Percentiles rank a stretch among this genome's conserved stretches.
Conservation (phyloP, 108 stramenopile genomes). For the Skeletonema menzelii region DNA sequence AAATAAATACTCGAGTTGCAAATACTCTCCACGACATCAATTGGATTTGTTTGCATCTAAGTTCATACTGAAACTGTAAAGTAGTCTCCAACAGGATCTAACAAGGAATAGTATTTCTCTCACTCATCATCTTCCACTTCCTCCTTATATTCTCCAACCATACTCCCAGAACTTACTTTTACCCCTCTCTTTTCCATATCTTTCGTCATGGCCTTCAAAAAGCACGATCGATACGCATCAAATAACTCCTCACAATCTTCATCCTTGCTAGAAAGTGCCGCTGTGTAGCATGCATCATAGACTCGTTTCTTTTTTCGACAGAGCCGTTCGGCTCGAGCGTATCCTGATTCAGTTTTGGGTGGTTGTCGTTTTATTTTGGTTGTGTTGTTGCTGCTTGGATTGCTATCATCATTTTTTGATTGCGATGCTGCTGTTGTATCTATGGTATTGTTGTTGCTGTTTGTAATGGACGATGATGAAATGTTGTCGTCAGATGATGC, state of each 20-base stretch:
- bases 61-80: not conserved
- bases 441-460: not conserved
- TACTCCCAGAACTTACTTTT: constrained; percentile 33
- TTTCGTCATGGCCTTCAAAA: constrained; percentile 33
- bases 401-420: not conserved
- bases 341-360: constrained; percentile 32
- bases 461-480: not conserved
- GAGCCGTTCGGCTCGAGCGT: constrained; percentile 33
- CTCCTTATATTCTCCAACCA: constrained; percentile 43
- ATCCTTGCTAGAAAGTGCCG: constrained; percentile 40
- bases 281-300: constrained; percentile 52
- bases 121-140: constrained; percentile 9
- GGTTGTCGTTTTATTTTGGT: not conserved
- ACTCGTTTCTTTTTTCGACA: constrained; percentile 46
- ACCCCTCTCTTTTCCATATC: constrained; percentile 51
- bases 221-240: constrained; percentile 43
- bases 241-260: constrained; percentile 51
- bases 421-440: not conserved
- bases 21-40: too few relatives aligned
- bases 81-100: too few relatives aligned
- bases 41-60: too few relatives aligned
- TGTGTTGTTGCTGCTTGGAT: not conserved
- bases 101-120: not conserved
- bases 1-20: too few relatives aligned
- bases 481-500: not conserved